Conservation (phyloP, 2,329 filamentous ascomycete genomes). For the Purpureocillium takamizusanense region DNA sequence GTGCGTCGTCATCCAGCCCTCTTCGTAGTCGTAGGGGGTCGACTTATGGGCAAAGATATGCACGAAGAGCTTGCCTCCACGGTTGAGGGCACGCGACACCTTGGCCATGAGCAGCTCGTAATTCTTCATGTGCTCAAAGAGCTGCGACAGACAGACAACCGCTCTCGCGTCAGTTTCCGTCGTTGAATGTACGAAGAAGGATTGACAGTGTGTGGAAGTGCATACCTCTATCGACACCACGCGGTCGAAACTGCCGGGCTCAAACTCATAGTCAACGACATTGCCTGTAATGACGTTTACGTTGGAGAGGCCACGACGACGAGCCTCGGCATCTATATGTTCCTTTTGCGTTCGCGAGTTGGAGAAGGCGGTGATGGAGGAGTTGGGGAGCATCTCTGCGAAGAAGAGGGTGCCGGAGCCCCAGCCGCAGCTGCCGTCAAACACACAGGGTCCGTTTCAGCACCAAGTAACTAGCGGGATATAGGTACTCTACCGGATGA, state of each 20-base stretch:
- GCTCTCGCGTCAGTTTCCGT: no score
- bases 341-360: slow-evolving; percentile 61
- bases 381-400: slow-evolving; percentile 53
- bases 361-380: slow-evolving; percentile 57
- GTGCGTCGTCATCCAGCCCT: slow-evolving; percentile 65
- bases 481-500: no score
- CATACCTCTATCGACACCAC: slow-evolving; percentile 53
- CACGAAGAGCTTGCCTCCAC: slow-evolving; percentile 58
- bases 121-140: slow-evolving; percentile 74
- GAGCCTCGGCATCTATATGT: slow-evolving; percentile 53
- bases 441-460: neutral
- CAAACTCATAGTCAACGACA: slow-evolving; percentile 57
- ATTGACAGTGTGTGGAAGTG: neutral
- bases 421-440: slow-evolving; percentile 51
- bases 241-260: slow-evolving; percentile 48
- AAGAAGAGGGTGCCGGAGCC: slow-evolving; percentile 57
- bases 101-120: slow-evolving; percentile 60
- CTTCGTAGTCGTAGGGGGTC: slow-evolving; percentile 62
- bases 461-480: no score
- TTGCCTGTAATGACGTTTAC: slow-evolving; percentile 57
- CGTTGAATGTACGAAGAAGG: no score
- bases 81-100: slow-evolving; percentile 47
- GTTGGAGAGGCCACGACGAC: slow-evolving; percentile 47
- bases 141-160: slow-evolving; percentile 24
- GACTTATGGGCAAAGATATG: slow-evolving; percentile 58